Conservation (phyloP, 2,329 filamentous ascomycete species). For the Penicillium sp. region DNA sequence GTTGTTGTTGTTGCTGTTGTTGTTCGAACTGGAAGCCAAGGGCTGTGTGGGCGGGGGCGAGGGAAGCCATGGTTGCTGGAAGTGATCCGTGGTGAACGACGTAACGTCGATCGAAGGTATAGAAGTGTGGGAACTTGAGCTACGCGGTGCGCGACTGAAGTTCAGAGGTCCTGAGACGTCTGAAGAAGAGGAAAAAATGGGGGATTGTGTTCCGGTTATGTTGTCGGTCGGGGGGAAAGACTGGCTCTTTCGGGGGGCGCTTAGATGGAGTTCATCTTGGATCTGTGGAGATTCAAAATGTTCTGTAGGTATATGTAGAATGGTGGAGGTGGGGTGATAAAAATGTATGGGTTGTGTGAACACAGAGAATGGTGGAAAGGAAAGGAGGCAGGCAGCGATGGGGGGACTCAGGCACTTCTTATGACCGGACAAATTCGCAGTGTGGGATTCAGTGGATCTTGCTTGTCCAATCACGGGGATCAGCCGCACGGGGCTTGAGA, state of each 20-base stretch:
- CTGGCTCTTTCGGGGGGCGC: conserved; percentile 28
- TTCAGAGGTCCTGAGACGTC: conserved; percentile 51
- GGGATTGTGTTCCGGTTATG: conserved; percentile 38
- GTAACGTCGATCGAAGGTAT: conserved; percentile 43
- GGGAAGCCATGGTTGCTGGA: conserved; percentile 50
- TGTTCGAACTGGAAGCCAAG: conserved; percentile 40
- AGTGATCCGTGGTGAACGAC: conserved; percentile 52
- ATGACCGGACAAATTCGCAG: conserved; percentile 23
- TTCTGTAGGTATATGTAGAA: conserved; percentile 14
- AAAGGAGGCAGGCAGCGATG: conserved; percentile 36
- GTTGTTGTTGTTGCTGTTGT: conserved; percentile 34
- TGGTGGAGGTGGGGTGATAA: conserved; percentile 12
- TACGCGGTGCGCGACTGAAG: conserved; percentile 43
- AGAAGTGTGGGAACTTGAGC: conserved; percentile 42
- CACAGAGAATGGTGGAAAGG: conserved; percentile 16
- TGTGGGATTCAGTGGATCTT: conserved; percentile 11
- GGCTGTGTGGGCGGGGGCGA: conserved; percentile 45
- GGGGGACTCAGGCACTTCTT: conserved; percentile 43
- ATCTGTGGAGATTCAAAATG: conserved; percentile 22
- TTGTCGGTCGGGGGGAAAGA: conserved; percentile 42
- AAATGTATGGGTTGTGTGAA: conserved; percentile 2
- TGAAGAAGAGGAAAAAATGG: conserved; percentile 34
- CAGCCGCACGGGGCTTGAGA: conserved; percentile 17
- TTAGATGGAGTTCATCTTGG: conserved; percentile 45
- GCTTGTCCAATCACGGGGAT: conserved; percentile 26